phyloP scores from a whole-genome alignment of 306 rosid genomes.

The Alnus glutinosa region DNA sequence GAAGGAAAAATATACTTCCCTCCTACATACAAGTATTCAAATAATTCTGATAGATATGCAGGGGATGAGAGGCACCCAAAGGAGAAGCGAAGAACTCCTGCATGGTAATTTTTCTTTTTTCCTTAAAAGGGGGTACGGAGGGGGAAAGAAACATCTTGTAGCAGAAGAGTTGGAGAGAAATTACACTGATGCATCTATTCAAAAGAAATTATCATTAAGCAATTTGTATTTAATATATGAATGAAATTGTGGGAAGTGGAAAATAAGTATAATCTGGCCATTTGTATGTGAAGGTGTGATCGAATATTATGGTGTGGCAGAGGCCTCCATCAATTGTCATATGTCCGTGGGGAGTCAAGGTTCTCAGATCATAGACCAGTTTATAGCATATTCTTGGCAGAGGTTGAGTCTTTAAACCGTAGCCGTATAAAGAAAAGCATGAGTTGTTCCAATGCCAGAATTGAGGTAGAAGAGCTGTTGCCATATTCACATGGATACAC shows the following conservation, averaged over 20 bases:
- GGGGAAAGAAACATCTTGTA: neutral
- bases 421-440: conserved; percentile 72
- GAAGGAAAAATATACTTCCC: conserved; percentile 97
- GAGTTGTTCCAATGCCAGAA: conserved; percentile 81
- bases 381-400: conserved; percentile 72
- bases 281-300: conserved; percentile 80
- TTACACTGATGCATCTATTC: neutral
- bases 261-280: neutral
- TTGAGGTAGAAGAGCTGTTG: conserved; percentile 89
- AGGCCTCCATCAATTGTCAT: conserved; percentile 82
- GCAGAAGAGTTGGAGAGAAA: conserved; percentile 3
- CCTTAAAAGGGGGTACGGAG: neutral
- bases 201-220: conserved; percentile 17
- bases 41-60: conserved; percentile 92
- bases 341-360: conserved; percentile 92
- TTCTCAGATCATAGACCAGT: conserved; percentile 99
- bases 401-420: conserved; percentile 74
- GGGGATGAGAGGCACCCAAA: conserved; percentile 79
- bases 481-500: conserved; percentile 62
- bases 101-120: conserved; percentile 54
- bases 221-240: neutral
- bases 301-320: conserved; percentile 90
- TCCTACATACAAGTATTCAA: conserved; percentile 96
- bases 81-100: conserved; percentile 99
- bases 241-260: conserved; percentile 4